Evolutionary conservation across 129 eudicot species (phyloP), one percentile per base, ranked within the genome.

Genomic region (Apium graveolens): DNA sequence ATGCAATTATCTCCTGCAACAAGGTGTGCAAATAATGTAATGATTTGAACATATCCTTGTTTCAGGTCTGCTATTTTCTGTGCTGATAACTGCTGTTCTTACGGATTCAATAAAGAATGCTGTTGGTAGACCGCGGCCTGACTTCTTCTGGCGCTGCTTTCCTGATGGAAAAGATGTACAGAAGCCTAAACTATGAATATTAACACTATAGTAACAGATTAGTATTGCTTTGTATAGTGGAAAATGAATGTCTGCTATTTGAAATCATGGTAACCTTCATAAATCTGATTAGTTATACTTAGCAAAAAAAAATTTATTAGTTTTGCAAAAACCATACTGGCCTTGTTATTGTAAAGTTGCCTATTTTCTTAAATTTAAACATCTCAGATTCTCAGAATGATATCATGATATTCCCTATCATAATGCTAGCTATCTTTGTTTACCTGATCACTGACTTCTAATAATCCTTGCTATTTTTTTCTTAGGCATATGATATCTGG

Each of bases 121-220:
- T 34, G 96, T 91, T 82, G 98, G 97, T 78, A 86, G 98, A 69
- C 97, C 98, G 43, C 90, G 97, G 1, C 98, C 98, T n/a, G 86
- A 93, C 84, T 93, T 93, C 86, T 93, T 93, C 76, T 93, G 91
- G 91, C 97, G 98, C 75, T 93, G 97, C 86, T 89, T 93, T 85
- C 97, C 96, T 4, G 98, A 94, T 78, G 98, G 98, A 29, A 43
- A 68, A 26, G 97, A 83, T 43, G 98, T 94, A 89, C 65, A 78
- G 73, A 6, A 35, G 45, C 70, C 60, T 69, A 38, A 72, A n/a
- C 76, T 24, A 29, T 41, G 34, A 27, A 26, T 34, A 53, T 39
- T 11, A 49, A 65, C 38, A 65, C 21, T 65, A 31, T 12, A 31
- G 5, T 65, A 26, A 65, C 10, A 65, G 21, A 65, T 12, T 14